Percentiles rank a stretch among this genome's conserved stretches.
phyloP scores from a whole-genome alignment of 106 monocot species.

The Posidonia australis region DNA sequence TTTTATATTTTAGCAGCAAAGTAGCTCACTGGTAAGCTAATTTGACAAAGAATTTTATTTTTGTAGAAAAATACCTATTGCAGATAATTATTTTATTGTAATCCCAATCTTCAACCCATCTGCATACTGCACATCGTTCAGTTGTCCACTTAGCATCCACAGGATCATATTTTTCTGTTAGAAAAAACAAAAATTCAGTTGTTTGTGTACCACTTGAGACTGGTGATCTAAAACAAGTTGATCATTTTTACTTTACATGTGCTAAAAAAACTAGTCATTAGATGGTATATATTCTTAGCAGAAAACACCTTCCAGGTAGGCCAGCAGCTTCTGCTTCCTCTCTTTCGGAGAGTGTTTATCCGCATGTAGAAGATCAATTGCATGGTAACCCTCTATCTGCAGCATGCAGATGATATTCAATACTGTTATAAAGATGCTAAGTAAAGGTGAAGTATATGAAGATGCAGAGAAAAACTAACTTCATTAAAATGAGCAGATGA shows the following conservation, averaged over 20 bases:
- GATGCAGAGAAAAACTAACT: neutral
- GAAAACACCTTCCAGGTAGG: conserved; percentile 50
- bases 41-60: too few relatives aligned
- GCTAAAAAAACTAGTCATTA: neutral
- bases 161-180: conserved; percentile 61
- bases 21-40: neutral
- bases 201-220: neutral
- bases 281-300: neutral
- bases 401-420: conserved; percentile 1
- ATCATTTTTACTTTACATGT: neutral
- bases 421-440: neutral
- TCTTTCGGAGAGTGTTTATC: conserved; percentile 35
- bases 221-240: neutral
- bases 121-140: conserved; percentile 90
- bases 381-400: conserved; percentile 46
- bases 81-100: conserved; percentile 98
- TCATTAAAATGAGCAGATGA: neutral
- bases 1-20: neutral
- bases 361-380: conserved; percentile 10
- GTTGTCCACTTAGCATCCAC: conserved; percentile 87
- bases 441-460: conserved; percentile 1
- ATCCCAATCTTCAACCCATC: conserved; percentile 99
- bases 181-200: conserved; percentile 8
- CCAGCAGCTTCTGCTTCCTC: conserved; percentile 49
- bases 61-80: conserved; percentile 46